Percentiles rank a stretch among this genome's conserved stretches.
These are phyloP conservation scores for Neofusicoccum kwambonambiense DNA, from an alignment of 2,329 filamentous ascomycete species.

Conservation along the genomic window DNA sequence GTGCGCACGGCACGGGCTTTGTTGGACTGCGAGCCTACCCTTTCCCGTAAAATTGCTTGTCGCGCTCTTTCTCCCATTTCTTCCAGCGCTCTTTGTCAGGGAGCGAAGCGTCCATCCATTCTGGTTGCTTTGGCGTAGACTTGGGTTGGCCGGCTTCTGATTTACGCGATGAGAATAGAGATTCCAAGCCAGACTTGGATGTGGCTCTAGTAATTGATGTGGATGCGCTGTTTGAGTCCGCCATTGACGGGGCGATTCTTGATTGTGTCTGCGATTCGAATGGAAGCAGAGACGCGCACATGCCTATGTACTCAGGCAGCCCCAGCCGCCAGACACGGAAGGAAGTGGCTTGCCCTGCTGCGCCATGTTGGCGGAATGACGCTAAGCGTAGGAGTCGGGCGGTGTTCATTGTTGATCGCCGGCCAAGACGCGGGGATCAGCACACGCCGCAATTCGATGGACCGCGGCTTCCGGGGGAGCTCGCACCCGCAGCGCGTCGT, in stretches of 20 bases:
- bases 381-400: no score
- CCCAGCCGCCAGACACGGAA: no score
- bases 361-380: no score
- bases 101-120: constrained; percentile 4
- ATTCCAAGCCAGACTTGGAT: not conserved
- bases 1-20: no score
- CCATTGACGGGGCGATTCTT: not conserved
- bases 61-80: constrained; percentile 9
- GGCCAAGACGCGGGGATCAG: no score
- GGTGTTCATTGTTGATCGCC: no score
- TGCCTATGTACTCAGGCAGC: not conserved
- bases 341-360: no score
- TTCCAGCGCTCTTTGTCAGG: not conserved
- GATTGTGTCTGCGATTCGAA: no score
- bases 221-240: not conserved
- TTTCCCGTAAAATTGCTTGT: not conserved
- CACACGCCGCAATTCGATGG: no score
- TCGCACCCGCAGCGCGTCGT: not conserved
- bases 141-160: not conserved
- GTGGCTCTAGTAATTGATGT: not conserved
- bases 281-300: no score
- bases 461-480: not conserved
- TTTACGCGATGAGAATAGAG: not conserved
- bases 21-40: not conserved
- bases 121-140: not conserved